These are phyloP conservation scores for Angophora floribunda DNA, from an alignment of 345 rosid genomes.

Conservation along the genomic window DNA sequence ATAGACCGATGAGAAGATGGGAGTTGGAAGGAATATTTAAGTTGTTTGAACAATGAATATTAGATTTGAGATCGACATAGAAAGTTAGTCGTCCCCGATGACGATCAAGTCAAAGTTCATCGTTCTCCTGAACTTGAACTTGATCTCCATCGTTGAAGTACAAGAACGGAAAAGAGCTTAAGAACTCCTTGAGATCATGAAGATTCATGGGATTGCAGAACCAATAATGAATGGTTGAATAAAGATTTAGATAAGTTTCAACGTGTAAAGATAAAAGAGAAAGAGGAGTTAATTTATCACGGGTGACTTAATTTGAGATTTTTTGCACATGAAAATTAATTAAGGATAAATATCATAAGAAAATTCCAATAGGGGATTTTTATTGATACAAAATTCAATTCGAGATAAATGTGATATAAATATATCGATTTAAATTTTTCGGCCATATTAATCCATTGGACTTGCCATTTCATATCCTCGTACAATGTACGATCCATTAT, in stretches of 20 bases:
- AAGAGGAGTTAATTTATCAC: rapidly evolving
- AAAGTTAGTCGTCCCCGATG: background rate
- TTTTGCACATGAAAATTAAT: background rate
- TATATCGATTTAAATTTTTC: background rate
- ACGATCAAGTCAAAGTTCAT: background rate
- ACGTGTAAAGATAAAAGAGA: background rate
- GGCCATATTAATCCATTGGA: no score
- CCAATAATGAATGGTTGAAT: background rate
- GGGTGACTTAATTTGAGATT: rapidly evolving
- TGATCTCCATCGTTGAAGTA: background rate
- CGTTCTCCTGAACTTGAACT: background rate
- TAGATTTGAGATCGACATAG: background rate
- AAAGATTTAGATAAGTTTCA: background rate
- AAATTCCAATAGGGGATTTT: rapidly evolving
- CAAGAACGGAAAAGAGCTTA: background rate
- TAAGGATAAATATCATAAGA: rapidly evolving
- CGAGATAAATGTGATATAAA: rapidly evolving
- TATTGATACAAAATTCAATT: background rate
- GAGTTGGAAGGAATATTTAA: background rate
- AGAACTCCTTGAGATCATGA: background rate
- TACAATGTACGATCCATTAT: background rate
- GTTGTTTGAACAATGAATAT: background rate
- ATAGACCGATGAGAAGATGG: background rate
- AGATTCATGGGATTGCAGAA: background rate
- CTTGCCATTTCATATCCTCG: no score